Percentiles rank a stretch among this genome's conserved stretches.
These are phyloP conservation scores for Punctularia strigosozonata DNA, from an alignment of 768 basidiomycete species.

Conservation along the genomic window DNA sequence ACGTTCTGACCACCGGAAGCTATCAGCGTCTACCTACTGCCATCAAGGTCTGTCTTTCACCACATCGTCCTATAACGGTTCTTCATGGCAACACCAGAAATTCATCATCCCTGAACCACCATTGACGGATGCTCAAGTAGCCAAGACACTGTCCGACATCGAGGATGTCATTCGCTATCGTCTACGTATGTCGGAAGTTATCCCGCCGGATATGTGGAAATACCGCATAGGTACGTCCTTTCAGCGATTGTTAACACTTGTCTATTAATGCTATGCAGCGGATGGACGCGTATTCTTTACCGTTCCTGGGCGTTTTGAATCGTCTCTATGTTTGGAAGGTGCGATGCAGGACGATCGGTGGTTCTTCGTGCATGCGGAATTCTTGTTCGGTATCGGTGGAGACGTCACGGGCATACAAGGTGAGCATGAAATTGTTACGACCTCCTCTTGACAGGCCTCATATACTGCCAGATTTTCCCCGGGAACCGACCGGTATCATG, in stretches of 20 bases:
- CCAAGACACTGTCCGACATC: slow-evolving; percentile 55
- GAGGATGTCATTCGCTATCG: slow-evolving; percentile 73
- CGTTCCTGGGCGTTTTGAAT: slow-evolving; percentile 61
- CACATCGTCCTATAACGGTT: background rate
- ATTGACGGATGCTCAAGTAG: slow-evolving; percentile 54
- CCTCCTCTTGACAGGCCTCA: background rate
- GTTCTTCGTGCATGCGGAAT: slow-evolving; percentile 77
- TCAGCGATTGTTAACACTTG: slow-evolving; percentile 9
- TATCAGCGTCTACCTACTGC: slow-evolving; percentile 73
- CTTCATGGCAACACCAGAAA: slow-evolving; percentile 35
- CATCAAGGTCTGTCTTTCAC: slow-evolving; percentile 47
- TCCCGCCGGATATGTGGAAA: slow-evolving; percentile 72
- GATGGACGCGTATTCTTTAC: slow-evolving; percentile 74
- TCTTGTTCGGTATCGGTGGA: slow-evolving; percentile 61
- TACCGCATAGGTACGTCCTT: slow-evolving; percentile 47
- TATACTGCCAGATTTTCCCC: slow-evolving; percentile 52
- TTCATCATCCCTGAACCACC: slow-evolving; percentile 51
- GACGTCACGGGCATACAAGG: slow-evolving; percentile 67
- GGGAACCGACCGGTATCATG: slow-evolving; percentile 46
- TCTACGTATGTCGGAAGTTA: slow-evolving; percentile 63
- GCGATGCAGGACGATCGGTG: slow-evolving; percentile 62
- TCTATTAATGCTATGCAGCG: slow-evolving; percentile 25
- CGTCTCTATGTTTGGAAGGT: slow-evolving; percentile 63
- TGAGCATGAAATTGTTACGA: slow-evolving; percentile 14
- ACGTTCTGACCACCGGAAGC: slow-evolving; percentile 78